Conservation (phyloP, 2,329 filamentous ascomycete species). For the Colletotrichum liaoningense region DNA sequence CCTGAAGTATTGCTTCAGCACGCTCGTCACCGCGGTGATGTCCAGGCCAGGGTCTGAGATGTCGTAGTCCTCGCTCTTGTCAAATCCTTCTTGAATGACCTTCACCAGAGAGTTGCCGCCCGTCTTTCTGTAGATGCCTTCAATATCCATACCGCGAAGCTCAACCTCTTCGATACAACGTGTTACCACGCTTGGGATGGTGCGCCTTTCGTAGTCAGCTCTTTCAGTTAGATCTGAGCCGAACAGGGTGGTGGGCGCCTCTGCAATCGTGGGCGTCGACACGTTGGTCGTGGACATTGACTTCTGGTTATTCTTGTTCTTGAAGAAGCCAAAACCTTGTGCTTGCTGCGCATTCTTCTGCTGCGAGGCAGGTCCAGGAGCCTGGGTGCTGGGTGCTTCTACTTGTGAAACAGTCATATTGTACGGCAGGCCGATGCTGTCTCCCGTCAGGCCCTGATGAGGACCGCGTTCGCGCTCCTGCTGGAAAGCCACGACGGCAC, state of each 20-base stretch:
- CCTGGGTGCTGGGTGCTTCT: conserved; percentile 45
- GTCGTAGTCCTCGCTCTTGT: conserved; percentile 86
- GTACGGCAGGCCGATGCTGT: conserved; percentile 77
- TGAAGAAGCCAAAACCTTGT: conserved; percentile 80
- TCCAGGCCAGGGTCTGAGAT: conserved; percentile 94
- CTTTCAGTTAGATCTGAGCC: conserved; percentile 89
- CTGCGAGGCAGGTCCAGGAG: conserved; percentile 22
- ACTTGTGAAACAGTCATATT: conserved; percentile 72
- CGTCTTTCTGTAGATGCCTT: conserved; percentile 98
- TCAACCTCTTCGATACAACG: conserved; percentile 98
- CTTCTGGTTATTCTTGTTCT: conserved; percentile 65
- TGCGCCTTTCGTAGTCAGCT: conserved; percentile 86
- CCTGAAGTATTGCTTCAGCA: conserved; percentile 97
- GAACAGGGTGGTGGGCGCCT: conserved; percentile 75
- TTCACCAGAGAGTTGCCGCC: conserved; percentile 93
- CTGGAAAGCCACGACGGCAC: conserved; percentile 82
- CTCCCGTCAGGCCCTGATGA: conserved; percentile 66
- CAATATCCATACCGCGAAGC: conserved; percentile 93
- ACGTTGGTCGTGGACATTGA: conserved; percentile 58
- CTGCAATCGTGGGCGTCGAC: conserved; percentile 53
- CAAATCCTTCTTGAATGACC: conserved; percentile 90
- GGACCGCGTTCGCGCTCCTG: conserved; percentile 67
- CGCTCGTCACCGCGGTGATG: conserved; percentile 95
- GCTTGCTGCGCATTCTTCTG: conserved; percentile 25
- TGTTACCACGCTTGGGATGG: conserved; percentile 90